A percentile compares a stretch with the other conserved stretches of the same genome.
phyloP scores from a whole-genome alignment of 768 basidiomycete genomes.

The Rossbeevera mucosa region DNA sequence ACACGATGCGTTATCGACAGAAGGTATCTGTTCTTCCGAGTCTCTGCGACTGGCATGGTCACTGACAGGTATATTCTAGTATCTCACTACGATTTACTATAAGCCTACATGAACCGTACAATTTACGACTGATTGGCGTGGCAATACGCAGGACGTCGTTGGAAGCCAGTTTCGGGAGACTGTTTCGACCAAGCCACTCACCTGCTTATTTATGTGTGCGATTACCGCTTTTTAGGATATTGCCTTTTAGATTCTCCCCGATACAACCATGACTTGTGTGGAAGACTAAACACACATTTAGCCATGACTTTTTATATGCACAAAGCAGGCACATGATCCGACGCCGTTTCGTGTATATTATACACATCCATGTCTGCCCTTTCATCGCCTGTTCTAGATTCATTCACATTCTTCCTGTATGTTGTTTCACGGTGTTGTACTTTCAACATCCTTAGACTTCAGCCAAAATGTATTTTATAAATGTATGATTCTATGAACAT shows the following conservation, averaged over 20 bases:
- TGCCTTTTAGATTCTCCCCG: slow-evolving; percentile 22
- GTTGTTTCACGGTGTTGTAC: slow-evolving; percentile 16
- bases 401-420: slow-evolving; percentile 15
- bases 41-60: slow-evolving; percentile 4
- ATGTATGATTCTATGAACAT: slow-evolving; percentile 1
- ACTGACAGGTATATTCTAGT: slow-evolving; percentile 41
- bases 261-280: slow-evolving; percentile 19
- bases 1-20: slow-evolving; percentile 85
- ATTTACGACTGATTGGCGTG: slow-evolving; percentile 7
- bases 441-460: slow-evolving; percentile 17
- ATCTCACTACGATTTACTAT: slow-evolving; percentile 82
- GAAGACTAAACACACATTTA: slow-evolving; percentile 15
- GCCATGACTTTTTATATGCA: slow-evolving; percentile 14
- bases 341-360: slow-evolving; percentile 1
- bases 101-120: slow-evolving; percentile 50
- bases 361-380: slow-evolving; percentile 9
- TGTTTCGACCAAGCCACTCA: slow-evolving; percentile 8
- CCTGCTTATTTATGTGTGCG: slow-evolving; percentile 26
- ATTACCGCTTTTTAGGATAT: slow-evolving; percentile 27
- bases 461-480: slow-evolving; percentile 16
- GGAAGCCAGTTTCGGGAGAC: slow-evolving; percentile 18
- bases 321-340: slow-evolving; percentile 2
- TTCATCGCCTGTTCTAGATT: slow-evolving; percentile 6
- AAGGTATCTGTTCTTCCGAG: slow-evolving; percentile 52
- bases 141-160: slow-evolving; percentile 24